Conservation (phyloP, 805 yeast genomes). For the Ogataea trehaloabstinens region DNA sequence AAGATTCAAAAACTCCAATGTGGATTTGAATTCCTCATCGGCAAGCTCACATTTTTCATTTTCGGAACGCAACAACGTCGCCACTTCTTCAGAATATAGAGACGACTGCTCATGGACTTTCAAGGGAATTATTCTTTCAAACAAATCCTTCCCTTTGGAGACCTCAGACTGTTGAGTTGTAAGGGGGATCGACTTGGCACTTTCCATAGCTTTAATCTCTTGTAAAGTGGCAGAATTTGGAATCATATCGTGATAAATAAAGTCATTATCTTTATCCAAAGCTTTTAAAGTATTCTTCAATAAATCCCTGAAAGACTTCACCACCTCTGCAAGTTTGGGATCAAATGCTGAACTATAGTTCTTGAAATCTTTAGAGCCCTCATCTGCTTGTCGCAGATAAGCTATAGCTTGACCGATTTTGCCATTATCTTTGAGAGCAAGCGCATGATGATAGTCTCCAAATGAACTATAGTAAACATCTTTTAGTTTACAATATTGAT, state of each 20-base stretch:
- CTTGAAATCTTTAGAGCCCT: slow-evolving; percentile 29
- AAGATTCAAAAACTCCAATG: slow-evolving; percentile 74
- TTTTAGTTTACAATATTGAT: slow-evolving; percentile 50
- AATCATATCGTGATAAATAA: slow-evolving; percentile 75
- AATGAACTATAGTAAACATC: slow-evolving; percentile 54
- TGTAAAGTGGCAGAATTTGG: slow-evolving; percentile 63
- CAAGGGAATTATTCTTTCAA: slow-evolving; percentile 79
- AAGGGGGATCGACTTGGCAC: slow-evolving; percentile 58
- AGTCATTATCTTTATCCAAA: slow-evolving; percentile 81
- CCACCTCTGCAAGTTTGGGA: slow-evolving; percentile 30
- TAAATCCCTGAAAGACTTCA: slow-evolving; percentile 19
- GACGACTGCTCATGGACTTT: slow-evolving; percentile 85
- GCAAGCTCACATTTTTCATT: slow-evolving; percentile 75
- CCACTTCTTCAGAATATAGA: slow-evolving; percentile 85
- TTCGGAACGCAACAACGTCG: slow-evolving; percentile 68
- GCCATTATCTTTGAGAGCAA: slow-evolving; percentile 48
- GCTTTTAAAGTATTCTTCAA: slow-evolving; percentile 30
- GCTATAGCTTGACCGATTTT: slow-evolving; percentile 81
- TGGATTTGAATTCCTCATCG: slow-evolving; percentile 73
- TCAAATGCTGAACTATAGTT: slow-evolving; percentile 21
- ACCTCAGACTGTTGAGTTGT: slow-evolving; percentile 47
- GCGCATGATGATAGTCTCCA: slow-evolving; percentile 58
- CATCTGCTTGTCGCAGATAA: slow-evolving; percentile 34
- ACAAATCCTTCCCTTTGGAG: slow-evolving; percentile 53
- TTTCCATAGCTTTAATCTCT: slow-evolving; percentile 65